phyloP scores from a whole-genome alignment of 441 rosid species.

The Raphanus hybrid region DNA sequence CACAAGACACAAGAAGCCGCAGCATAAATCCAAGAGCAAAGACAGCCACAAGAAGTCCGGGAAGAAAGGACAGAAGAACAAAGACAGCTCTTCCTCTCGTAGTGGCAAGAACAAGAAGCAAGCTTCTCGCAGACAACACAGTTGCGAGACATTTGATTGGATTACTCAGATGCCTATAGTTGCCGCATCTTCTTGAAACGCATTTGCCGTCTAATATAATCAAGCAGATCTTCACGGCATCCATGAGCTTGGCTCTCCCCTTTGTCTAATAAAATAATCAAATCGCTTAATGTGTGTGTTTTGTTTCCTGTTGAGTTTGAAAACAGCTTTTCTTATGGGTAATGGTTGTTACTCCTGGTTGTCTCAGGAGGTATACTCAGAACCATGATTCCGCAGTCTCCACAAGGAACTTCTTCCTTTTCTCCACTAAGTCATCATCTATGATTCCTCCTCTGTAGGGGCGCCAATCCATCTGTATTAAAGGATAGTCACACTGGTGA shows the following conservation, averaged over 20 bases:
- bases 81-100: constrained; percentile 45
- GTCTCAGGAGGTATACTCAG: constrained; percentile 50
- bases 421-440: not conserved
- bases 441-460: not conserved
- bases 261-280: not conserved
- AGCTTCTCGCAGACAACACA: constrained; percentile 41
- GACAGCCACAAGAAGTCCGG: constrained; percentile 50
- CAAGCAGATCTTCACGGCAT: not conserved
- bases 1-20: constrained; percentile 58
- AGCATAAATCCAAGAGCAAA: constrained; percentile 51
- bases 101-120: constrained; percentile 73
- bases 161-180: constrained; percentile 38
- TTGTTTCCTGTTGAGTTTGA: not conserved
- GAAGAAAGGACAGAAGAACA: constrained; percentile 78
- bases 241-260: not conserved
- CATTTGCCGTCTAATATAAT: not conserved
- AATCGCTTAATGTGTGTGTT: not conserved
- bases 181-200: constrained; percentile 39
- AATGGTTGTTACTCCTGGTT: not conserved
- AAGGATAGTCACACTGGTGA: too few species aligned
- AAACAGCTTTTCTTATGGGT: not conserved
- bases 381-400: too few species aligned
- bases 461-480: not conserved
- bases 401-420: too few species aligned
- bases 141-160: constrained; percentile 31